Evolutionary conservation across 192 early-diverging fungal genomes (phyloP).

Genomic region (Backusella liffmaniae): DNA sequence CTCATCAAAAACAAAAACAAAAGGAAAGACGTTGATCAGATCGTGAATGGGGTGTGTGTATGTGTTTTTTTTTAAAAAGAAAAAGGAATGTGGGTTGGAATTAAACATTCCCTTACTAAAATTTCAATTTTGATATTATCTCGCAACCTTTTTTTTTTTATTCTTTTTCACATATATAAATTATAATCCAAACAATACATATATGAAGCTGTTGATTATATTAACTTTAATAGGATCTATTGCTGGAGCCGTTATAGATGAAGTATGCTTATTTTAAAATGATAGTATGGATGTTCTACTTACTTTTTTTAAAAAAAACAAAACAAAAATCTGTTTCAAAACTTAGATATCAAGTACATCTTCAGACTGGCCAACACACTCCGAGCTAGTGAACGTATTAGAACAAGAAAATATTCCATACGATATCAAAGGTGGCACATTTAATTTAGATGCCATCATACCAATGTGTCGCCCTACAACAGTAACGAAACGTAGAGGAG

Average conservation of each 20-base stretch:
- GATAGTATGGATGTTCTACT: neutral
- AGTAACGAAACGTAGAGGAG: neutral
- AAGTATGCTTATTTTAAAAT: neutral
- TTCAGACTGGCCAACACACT: neutral
- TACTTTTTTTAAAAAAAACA: neutral
- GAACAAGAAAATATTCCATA: neutral
- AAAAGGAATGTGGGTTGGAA: neutral
- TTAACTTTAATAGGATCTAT: neutral
- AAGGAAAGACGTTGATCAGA: no score
- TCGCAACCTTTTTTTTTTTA: neutral
- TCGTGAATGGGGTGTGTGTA: no score
- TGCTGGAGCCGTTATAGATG: neutral
- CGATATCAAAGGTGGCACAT: neutral
- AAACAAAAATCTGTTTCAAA: neutral
- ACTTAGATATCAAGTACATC: neutral
- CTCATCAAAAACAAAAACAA: neutral
- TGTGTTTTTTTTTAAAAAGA: no score
- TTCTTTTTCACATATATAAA: neutral
- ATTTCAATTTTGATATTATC: neutral
- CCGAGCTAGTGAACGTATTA: neutral
- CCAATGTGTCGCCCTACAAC: neutral
- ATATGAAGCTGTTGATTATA: neutral
- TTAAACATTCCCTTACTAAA: constrained; percentile 4
- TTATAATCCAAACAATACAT: neutral
- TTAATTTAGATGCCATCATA: neutral